A percentile compares a stretch with the other conserved stretches of the same genome.
Conservation (phyloP, 345 rosid genomes). For the Schrenkiella parvula region DNA sequence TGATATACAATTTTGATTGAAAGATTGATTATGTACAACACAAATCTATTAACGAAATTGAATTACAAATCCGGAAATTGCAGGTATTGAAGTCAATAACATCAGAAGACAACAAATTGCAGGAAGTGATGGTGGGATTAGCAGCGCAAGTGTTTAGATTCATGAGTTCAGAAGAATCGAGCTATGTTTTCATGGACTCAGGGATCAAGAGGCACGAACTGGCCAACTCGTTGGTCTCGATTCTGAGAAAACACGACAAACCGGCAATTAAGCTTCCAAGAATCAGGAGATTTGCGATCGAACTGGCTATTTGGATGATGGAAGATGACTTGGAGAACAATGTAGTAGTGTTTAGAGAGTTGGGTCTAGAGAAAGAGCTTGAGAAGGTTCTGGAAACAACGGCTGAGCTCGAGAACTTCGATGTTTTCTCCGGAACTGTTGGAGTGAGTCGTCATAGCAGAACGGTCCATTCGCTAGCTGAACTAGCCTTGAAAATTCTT, state of each 20-base stretch:
- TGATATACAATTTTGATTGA: too few species aligned
- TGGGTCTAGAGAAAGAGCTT: constrained; percentile 54
- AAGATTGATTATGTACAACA: too few species aligned
- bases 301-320: constrained; percentile 85
- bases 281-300: constrained; percentile 73
- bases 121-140: constrained; percentile 90
- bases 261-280: constrained; percentile 77
- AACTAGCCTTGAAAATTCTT: constrained; percentile 48
- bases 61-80: too few species aligned
- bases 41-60: too few species aligned
- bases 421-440: constrained; percentile 68
- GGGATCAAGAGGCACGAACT: constrained; percentile 49
- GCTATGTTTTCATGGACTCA: constrained; percentile 36
- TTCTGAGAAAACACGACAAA: constrained; percentile 49
- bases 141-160: constrained; percentile 50
- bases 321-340: constrained; percentile 37
- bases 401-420: constrained; percentile 72
- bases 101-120: constrained; percentile 57
- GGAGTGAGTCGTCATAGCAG: constrained; percentile 65
- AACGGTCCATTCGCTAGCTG: constrained; percentile 59
- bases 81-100: constrained; percentile 71
- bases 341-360: constrained; percentile 33
- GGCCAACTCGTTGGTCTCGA: constrained; percentile 42
- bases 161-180: constrained; percentile 54
- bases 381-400: constrained; percentile 66